Conservation (phyloP, 352 stramenopile species). For the Globisporangium heterothallicum region DNA sequence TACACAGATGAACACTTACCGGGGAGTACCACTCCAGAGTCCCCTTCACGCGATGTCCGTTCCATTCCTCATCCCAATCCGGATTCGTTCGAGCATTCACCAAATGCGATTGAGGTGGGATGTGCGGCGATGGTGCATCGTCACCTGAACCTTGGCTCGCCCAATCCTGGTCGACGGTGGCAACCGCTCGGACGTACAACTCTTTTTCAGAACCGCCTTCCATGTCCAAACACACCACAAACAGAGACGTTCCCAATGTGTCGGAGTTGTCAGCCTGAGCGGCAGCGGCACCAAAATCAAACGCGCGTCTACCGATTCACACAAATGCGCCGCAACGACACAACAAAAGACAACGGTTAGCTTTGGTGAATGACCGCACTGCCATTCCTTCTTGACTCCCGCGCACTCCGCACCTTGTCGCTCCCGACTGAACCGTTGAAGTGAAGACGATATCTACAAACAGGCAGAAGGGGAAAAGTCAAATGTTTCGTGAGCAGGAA, state of each 20-base stretch:
- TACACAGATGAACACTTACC: constrained; percentile 30
- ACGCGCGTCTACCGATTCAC: constrained; percentile 40
- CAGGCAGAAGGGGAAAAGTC: too few relatives aligned
- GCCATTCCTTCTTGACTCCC: too few relatives aligned
- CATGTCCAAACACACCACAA: constrained; percentile 58
- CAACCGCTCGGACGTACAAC: constrained; percentile 55
- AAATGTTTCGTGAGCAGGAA: too few relatives aligned
- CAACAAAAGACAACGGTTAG: too few relatives aligned
- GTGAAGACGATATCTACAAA: constrained; percentile 38
- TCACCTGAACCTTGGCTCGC: constrained; percentile 39
- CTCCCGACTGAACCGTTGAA: constrained; percentile 36
- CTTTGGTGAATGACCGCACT: too few relatives aligned
- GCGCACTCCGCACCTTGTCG: constrained; percentile 47
- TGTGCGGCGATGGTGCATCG: constrained; percentile 47
- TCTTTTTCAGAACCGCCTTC: constrained; percentile 19
- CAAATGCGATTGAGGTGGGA: constrained; percentile 74
- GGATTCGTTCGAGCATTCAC: constrained; percentile 79
- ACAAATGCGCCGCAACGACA: neutral
- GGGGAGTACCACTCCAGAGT: constrained; percentile 61
- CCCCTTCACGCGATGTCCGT: constrained; percentile 57
- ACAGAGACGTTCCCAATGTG: constrained; percentile 61
- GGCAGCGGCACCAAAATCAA: constrained; percentile 37
- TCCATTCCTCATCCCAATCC: constrained; percentile 55
- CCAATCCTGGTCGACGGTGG: constrained; percentile 81
- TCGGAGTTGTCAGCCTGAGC: constrained; percentile 32